phyloP scores from a whole-genome alignment of 768 basidiomycete genomes.

The Neoboletus magnificus region DNA sequence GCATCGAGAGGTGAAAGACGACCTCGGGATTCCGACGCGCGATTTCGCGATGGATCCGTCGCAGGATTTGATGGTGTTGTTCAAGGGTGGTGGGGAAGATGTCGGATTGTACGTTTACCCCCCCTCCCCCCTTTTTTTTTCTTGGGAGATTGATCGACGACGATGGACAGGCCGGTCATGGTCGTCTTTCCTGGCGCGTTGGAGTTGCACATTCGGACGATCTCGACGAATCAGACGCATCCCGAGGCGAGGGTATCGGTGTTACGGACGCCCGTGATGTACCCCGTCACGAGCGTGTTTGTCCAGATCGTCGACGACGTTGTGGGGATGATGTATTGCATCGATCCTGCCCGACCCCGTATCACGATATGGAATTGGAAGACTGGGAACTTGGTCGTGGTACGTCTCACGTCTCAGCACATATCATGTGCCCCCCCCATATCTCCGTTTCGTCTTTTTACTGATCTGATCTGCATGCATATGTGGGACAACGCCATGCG shows the following conservation, averaged over 20 bases:
- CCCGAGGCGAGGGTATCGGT: constrained; percentile 36
- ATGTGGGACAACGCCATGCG: neutral
- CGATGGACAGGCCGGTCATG: constrained; percentile 9
- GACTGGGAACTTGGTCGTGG: constrained; percentile 33
- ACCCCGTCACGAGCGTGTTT: constrained; percentile 31
- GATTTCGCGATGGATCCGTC: constrained; percentile 68
- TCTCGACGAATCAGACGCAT: constrained; percentile 35
- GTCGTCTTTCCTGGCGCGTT: constrained; percentile 14
- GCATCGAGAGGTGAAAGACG: constrained; percentile 23
- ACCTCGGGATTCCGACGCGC: constrained; percentile 41
- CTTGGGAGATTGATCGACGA: neutral
- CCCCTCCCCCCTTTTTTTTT: too few relatives aligned
- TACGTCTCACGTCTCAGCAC: constrained; percentile 24
- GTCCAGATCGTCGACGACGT: constrained; percentile 56
- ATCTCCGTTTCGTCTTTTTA: neutral
- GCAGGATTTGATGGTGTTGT: constrained; percentile 53
- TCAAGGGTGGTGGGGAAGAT: constrained; percentile 28
- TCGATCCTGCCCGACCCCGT: constrained; percentile 22
- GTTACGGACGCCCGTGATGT: constrained; percentile 25
- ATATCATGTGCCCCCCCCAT: neutral
- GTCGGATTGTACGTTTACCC: constrained; percentile 11
- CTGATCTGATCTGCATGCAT: neutral
- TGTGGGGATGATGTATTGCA: constrained; percentile 45
- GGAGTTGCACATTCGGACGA: constrained; percentile 43
- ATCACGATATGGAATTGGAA: constrained; percentile 52